phyloP scores from a whole-genome alignment of 2,329 filamentous ascomycete species.

The Orbilia quercus region DNA sequence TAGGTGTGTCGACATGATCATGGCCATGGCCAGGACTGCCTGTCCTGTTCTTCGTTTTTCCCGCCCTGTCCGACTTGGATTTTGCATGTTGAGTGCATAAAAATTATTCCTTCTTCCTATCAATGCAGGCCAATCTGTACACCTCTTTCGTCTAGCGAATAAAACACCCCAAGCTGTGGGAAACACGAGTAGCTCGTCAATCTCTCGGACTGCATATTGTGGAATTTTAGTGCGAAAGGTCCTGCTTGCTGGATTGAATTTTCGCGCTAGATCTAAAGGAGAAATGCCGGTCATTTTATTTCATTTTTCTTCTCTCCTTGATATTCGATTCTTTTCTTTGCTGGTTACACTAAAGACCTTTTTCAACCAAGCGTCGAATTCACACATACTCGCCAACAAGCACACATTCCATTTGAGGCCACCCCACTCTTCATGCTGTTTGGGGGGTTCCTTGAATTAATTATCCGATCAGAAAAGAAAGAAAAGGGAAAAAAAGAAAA shows the following conservation, averaged over 20 bases:
- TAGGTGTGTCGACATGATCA: too few relatives aligned
- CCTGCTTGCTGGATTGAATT: background rate
- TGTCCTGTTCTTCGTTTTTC: slow-evolving; percentile 36
- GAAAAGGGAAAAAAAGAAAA: too few relatives aligned
- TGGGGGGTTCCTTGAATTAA: slow-evolving; percentile 29
- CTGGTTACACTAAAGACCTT: slow-evolving; percentile 51
- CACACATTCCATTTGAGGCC: slow-evolving; percentile 35
- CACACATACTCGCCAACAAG: slow-evolving; percentile 11
- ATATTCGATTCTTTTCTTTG: too few relatives aligned
- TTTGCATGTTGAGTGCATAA: slow-evolving; percentile 57
- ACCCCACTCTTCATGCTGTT: slow-evolving; percentile 36
- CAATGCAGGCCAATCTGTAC: slow-evolving; percentile 54
- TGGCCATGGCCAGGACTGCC: slow-evolving; percentile 21
- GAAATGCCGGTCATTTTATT: slow-evolving; percentile 38
- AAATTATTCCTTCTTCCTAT: slow-evolving; percentile 34
- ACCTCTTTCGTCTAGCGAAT: slow-evolving; percentile 22
- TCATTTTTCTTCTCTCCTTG: background rate
- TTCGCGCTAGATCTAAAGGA: slow-evolving; percentile 41
- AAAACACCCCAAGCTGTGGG: slow-evolving; percentile 30
- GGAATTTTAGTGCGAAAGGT: slow-evolving; percentile 33
- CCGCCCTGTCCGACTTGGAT: slow-evolving; percentile 33
- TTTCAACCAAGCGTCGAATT: slow-evolving; percentile 12
- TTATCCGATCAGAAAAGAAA: slow-evolving; percentile 17
- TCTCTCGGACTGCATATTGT: slow-evolving; percentile 21
- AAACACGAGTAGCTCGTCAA: slow-evolving; percentile 32